Evolutionary conservation across 805 yeast species (phyloP), one percentile per base, ranked within the genome.

Genomic region (Candida ascalaphidarum): DNA sequence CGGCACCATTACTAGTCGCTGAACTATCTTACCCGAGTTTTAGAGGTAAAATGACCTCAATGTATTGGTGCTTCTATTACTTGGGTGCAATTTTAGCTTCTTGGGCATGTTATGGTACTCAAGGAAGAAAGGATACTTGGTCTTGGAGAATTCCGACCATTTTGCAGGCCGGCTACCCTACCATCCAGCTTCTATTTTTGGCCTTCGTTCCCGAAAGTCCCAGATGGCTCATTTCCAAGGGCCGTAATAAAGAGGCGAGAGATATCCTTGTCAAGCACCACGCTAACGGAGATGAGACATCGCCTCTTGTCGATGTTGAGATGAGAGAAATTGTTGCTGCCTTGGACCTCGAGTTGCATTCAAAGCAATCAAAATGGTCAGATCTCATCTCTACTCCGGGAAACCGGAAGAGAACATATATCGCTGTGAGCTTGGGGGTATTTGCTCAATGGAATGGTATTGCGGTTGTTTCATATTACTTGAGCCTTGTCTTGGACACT

Each of bases 181-280:
- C 31, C n/a, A 23, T 38, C 14, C 43, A 38, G 18, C 8, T 34
- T 9, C 5, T 16, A 5, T 11, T 22, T 15, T 14, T 44, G 17
- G 25, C 39, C 25, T 26, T 39, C 18, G 26, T 44, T 8, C 49
- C 50, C 4, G 52, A 46, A 26, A 39, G 44, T 1, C 52, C 52
- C 17, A 30, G 48, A 20, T 45, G 13, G 24, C 36, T 34, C 13
- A 22, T 40, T 4, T 17, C 31, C 12, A 37, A 37, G 15, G 50
- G 48, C 3, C 28, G 32, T 5, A 23, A 36, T 11, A 35, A 30
- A 5, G 17, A 30, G 15, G 49, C 52, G 9, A 25, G 14, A 7
- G 16, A 6, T 6, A 11, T 22, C 15, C 12, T 22, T 15, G 23
- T 17, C 21, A 24, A 24, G 16, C 17, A 17, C 11, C 27, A 22